A percentile compares a stretch with the other conserved stretches of the same genome.
Conservation (phyloP, 768 basidiomycete genomes). For the Gyrodon lividus region DNA sequence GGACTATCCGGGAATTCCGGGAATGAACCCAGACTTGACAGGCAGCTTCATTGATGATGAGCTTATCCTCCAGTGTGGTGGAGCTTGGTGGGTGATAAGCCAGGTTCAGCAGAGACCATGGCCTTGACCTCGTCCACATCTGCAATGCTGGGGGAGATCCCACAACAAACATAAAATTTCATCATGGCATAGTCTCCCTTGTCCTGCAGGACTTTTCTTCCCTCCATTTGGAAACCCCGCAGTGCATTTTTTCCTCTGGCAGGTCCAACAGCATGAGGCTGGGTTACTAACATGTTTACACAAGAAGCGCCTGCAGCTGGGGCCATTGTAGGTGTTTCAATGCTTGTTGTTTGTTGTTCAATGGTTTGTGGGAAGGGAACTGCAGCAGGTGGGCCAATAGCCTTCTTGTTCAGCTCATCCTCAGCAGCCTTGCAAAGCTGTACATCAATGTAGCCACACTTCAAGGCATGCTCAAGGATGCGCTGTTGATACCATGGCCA, state of each 20-base stretch:
- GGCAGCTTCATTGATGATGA: no score
- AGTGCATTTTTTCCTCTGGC: not conserved
- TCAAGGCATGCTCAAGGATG: slow-evolving; percentile 2
- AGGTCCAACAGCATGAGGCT: no score
- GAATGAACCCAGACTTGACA: no score
- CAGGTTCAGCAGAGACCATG: slow-evolving; percentile 1
- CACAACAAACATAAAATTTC: slow-evolving; percentile 10
- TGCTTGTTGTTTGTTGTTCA: no score
- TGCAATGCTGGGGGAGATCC: slow-evolving; percentile 7
- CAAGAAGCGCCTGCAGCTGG: no score
- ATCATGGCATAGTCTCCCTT: slow-evolving; percentile 2
- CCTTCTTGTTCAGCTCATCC: no score
- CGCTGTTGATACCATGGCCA: not conserved
- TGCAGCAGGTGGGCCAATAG: no score
- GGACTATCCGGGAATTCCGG: no score
- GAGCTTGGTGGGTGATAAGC: slow-evolving; percentile 1
- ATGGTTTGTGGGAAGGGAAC: no score
- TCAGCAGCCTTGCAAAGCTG: no score
- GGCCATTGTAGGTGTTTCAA: not conserved
- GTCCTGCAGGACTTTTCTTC: not conserved
- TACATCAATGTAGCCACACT: not conserved
- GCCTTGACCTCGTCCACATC: slow-evolving; percentile 2
- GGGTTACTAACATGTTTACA: no score
- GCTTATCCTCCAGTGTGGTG: no score
- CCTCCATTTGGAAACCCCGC: not conserved